phyloP scores from a whole-genome alignment of 2,329 filamentous ascomycete species.

The Clarireedia paspali region DNA sequence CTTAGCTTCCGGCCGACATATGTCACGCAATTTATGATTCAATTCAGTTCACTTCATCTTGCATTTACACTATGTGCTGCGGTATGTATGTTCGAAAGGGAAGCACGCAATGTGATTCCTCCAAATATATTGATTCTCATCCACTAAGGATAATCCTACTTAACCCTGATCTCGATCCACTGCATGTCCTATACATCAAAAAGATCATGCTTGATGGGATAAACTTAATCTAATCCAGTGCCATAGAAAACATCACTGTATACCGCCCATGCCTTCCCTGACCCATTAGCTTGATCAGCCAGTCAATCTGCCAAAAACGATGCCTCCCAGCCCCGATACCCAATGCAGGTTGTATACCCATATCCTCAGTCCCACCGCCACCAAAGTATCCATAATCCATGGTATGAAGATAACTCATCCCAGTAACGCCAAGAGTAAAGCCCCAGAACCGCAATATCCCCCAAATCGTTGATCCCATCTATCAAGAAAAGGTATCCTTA shows the following conservation, averaged over 20 bases:
- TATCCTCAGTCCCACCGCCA: neutral
- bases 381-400: slow-evolving; percentile 1
- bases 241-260: neutral
- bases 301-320: neutral
- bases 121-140: too few relatives aligned
- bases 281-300: neutral
- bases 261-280: neutral
- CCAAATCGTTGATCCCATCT: slow-evolving; percentile 1
- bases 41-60: too few relatives aligned
- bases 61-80: too few relatives aligned
- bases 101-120: too few relatives aligned
- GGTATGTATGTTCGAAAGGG: too few relatives aligned
- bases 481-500: neutral
- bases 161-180: neutral
- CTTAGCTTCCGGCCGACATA: too few relatives aligned
- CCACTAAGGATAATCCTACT: too few relatives aligned
- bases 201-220: neutral
- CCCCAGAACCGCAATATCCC: neutral
- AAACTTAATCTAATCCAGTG: neutral
- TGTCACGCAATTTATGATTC: too few relatives aligned
- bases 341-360: slow-evolving; percentile 2
- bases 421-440: slow-evolving; percentile 4
- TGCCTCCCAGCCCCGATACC: neutral
- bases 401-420: slow-evolving; percentile 1
- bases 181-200: neutral